Evolutionary conservation across 257 asterid genomes (phyloP).

Genomic region (Fraxinus quadrangulata): DNA sequence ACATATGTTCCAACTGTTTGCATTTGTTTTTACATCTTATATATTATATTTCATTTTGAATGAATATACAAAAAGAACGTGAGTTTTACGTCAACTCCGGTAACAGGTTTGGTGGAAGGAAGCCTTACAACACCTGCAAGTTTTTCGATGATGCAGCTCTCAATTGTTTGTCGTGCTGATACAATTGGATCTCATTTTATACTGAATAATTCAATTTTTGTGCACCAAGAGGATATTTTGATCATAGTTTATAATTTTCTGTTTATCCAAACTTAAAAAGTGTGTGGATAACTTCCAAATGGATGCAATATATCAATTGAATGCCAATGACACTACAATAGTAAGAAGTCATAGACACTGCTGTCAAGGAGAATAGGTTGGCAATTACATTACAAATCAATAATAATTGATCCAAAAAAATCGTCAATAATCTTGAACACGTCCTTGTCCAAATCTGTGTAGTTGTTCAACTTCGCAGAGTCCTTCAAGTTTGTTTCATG

Average conservation of each 20-base stretch:
- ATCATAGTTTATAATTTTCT: not conserved
- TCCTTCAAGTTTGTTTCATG: constrained; percentile 24
- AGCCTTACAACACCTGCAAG: constrained; percentile 24
- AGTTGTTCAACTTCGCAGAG: not conserved
- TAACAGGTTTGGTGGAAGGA: constrained; percentile 1
- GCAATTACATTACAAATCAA: no score
- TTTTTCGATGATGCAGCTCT: constrained; percentile 5
- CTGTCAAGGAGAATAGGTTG: no score
- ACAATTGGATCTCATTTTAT: constrained; percentile 36
- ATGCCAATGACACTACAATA: no score
- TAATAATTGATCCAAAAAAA: no score
- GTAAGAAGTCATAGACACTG: no score
- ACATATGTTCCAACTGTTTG: no score
- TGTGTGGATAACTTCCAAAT: no score
- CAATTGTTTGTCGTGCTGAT: constrained; percentile 8
- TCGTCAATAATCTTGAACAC: not conserved
- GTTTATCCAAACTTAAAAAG: not conserved
- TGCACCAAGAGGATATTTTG: not conserved
- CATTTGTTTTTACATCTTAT: no score
- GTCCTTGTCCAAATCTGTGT: not conserved
- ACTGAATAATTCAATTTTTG: constrained; percentile 23
- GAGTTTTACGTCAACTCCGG: no score
- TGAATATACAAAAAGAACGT: no score
- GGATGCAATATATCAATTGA: no score
- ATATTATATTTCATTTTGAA: no score